These are phyloP conservation scores for Paecilomyces variotii DNA, from an alignment of 2,329 filamentous ascomycete species.

Conservation along the genomic window DNA sequence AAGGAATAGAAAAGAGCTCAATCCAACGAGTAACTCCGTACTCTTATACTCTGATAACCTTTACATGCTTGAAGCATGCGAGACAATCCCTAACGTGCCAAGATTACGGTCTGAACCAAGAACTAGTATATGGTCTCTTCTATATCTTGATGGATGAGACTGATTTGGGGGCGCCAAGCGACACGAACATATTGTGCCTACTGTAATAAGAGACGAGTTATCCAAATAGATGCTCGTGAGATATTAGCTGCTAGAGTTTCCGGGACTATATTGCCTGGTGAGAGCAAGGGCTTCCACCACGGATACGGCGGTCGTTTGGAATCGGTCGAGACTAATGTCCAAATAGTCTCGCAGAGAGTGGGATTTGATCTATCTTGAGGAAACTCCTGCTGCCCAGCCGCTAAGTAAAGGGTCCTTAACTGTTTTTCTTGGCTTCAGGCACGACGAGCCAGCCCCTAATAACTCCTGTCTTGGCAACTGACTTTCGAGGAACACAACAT, in stretches of 20 bases:
- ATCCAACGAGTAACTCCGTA: neutral
- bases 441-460: neutral
- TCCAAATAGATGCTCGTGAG: neutral
- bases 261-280: neutral
- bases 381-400: neutral
- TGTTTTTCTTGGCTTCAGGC: neutral
- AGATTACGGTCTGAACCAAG: neutral
- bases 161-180: neutral
- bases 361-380: neutral
- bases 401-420: neutral
- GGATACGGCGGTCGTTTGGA: neutral
- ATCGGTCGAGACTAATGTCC: neutral
- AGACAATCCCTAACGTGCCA: neutral
- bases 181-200: neutral
- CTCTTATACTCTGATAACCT: neutral
- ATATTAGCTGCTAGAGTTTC: neutral
- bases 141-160: neutral
- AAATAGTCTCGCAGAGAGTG: neutral
- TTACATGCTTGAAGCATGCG: neutral
- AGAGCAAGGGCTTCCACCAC: neutral
- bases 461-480: neutral
- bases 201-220: neutral
- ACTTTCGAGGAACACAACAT: neutral
- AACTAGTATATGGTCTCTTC: neutral
- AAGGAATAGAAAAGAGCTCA: neutral